Evolutionary conservation across 768 basidiomycete species (phyloP), one percentile per base, ranked within the genome.

Genomic region (Boletus rufocinnamomeus): DNA sequence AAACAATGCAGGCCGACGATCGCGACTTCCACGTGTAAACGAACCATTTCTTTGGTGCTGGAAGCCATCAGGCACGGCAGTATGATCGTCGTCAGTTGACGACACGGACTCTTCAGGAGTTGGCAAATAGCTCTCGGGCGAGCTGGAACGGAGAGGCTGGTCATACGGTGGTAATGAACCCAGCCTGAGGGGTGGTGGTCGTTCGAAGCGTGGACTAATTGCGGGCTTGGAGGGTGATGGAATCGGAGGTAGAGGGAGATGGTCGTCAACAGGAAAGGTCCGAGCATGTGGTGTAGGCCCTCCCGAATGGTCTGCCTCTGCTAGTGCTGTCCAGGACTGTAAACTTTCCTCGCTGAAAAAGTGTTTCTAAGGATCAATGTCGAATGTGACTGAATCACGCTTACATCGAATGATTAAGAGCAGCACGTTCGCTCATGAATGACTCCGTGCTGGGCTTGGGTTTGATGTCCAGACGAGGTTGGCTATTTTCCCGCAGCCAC

Each of bases 401-500:
- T 58, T 54, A 72, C 72, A 72, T 68, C 1, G 72, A 72, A 11
- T 67, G 60, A 49, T 80, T 79, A 48, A 69, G 62, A 37, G 63
- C 69, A 19, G 63, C 70, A 59, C 72, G 75, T 52, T 83, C 84
- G 47, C 72, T 78, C 64, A 75, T 74, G 25, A 80, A 72, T 13
- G 84, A 82, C 65, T 88, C 85, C 45, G 80, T 77, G 57, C 76
- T 79, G 17, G 73, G 67, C 53, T 73, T 74, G 38, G 71, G 57
- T 52, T 55, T 68, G 66, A 61, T 70, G 54, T 70, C 75, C 56
- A 61, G 68, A 50, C 52, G 76, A 62, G 43, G 67, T 61, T 37
- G 76, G 50, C 60, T 67, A 55, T 88, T 79, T 19, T 74, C 74
- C 62, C 84, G 83, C 40, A 98, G 82, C 93, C 93, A 98, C 56